These are phyloP conservation scores for Cladorrhinum sp. DNA, from an alignment of 2,329 filamentous ascomycete genomes.

Conservation along the genomic window DNA sequence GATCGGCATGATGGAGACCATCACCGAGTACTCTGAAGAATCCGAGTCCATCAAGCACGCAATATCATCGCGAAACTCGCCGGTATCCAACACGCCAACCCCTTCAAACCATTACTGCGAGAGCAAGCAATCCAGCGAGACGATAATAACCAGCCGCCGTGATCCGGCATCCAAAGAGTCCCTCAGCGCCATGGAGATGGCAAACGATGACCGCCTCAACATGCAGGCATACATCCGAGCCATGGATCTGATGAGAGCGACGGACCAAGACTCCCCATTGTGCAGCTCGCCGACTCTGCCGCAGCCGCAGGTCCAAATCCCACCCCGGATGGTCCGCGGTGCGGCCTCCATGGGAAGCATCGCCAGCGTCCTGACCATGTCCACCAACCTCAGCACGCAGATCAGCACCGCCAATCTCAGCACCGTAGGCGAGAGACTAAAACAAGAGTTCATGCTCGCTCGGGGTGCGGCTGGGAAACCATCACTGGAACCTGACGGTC, in stretches of 20 bases:
- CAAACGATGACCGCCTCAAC: neutral
- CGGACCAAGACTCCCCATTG: neutral
- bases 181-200: neutral
- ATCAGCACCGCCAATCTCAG: neutral
- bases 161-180: neutral
- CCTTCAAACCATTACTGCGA: neutral
- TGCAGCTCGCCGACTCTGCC: neutral
- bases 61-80: neutral
- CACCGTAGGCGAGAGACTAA: neutral
- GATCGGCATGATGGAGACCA: conserved; percentile 15
- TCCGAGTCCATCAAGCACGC: conserved; percentile 2
- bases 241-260: neutral
- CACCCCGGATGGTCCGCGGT: neutral
- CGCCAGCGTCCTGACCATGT: conserved; percentile 3
- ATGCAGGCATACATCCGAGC: conserved; percentile 6
- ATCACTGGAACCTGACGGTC: neutral
- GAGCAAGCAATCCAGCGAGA: neutral
- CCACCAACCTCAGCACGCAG: neutral
- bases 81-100: neutral
- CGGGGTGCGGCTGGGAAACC: neutral
- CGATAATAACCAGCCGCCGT: neutral
- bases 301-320: neutral
- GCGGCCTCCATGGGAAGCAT: conserved; percentile 8
- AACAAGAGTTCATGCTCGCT: neutral
- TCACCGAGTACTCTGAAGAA: conserved; percentile 11